phyloP scores from a whole-genome alignment of 1,284 basidiomycete species.

The Paramarasmius palmivorus region DNA sequence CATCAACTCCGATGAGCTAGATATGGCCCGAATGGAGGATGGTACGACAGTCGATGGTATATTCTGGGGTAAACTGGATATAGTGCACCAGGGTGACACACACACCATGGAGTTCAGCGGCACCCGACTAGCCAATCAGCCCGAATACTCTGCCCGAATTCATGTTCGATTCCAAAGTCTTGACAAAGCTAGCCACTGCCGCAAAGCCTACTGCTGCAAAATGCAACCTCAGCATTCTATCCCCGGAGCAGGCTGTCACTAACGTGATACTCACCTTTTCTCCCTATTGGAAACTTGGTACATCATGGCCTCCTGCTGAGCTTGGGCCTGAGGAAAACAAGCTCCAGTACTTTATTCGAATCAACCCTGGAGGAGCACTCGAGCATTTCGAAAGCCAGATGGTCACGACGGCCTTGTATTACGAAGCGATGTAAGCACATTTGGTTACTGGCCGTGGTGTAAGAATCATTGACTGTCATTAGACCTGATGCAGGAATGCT shows the following conservation, averaged over 20 bases:
- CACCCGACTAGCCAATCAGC: conserved; percentile 61
- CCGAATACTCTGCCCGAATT: conserved; percentile 65
- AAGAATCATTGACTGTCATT: conserved; percentile 8
- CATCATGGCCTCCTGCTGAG: conserved; percentile 77
- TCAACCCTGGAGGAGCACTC: conserved; percentile 75
- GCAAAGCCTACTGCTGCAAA: conserved; percentile 71
- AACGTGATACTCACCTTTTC: conserved; percentile 72
- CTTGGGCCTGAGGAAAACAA: conserved; percentile 62
- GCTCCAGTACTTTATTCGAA: conserved; percentile 77
- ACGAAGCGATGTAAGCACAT: conserved; percentile 67
- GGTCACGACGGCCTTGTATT: conserved; percentile 75
- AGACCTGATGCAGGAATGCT: conserved; percentile 75
- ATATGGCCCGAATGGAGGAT: conserved; percentile 86
- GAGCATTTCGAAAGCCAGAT: conserved; percentile 80
- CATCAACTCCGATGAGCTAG: conserved; percentile 73
- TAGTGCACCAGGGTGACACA: conserved; percentile 71
- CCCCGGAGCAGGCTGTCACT: conserved; percentile 71
- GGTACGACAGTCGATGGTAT: conserved; percentile 78
- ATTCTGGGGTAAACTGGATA: conserved; percentile 83
- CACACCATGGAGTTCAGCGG: conserved; percentile 81
- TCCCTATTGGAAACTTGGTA: conserved; percentile 66
- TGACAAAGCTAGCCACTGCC: conserved; percentile 70
- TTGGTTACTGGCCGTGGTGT: conserved; percentile 4
- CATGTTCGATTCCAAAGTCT: conserved; percentile 70
- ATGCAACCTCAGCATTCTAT: conserved; percentile 70